A percentile compares a stretch with the other conserved stretches of the same genome.
phyloP scores from a whole-genome alignment of 805 yeast genomes.

The Candida endomychidarum region DNA sequence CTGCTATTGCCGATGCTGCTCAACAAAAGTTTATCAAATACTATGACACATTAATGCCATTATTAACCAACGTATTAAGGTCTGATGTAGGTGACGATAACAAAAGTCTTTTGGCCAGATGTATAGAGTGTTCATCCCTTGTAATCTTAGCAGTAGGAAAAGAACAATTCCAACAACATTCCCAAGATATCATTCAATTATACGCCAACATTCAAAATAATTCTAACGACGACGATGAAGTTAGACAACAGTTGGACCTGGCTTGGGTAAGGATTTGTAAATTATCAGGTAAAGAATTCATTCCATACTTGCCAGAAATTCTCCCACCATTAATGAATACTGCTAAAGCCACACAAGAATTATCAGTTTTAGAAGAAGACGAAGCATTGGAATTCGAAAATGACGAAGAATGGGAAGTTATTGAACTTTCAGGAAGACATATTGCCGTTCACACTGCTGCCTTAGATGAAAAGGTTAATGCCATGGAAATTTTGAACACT shows the following conservation, averaged over 20 bases:
- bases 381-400: conserved; percentile 78
- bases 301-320: conserved; percentile 80
- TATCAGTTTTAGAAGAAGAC: conserved; percentile 84
- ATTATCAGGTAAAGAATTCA: conserved; percentile 79
- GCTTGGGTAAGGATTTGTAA: conserved; percentile 96
- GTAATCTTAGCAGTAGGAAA: conserved; percentile 95
- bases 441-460: conserved; percentile 92
- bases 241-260: conserved; percentile 81
- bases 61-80: conserved; percentile 73
- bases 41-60: conserved; percentile 92
- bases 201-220: conserved; percentile 70
- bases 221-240: conserved; percentile 74
- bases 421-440: conserved; percentile 86
- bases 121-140: conserved; percentile 92
- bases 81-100: conserved; percentile 78
- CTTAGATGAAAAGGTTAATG: conserved; percentile 91
- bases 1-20: conserved; percentile 96
- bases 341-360: conserved; percentile 88
- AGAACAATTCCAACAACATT: conserved; percentile 77
- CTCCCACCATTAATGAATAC: conserved; percentile 85
- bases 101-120: conserved; percentile 81
- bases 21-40: conserved; percentile 84
- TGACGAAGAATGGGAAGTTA: conserved; percentile 94
- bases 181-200: conserved; percentile 63
- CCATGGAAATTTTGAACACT: conserved; percentile 81